Evolutionary conservation across 1,139 yeast species (phyloP).

Genomic region (Protomyces lactucae-debilis): DNA sequence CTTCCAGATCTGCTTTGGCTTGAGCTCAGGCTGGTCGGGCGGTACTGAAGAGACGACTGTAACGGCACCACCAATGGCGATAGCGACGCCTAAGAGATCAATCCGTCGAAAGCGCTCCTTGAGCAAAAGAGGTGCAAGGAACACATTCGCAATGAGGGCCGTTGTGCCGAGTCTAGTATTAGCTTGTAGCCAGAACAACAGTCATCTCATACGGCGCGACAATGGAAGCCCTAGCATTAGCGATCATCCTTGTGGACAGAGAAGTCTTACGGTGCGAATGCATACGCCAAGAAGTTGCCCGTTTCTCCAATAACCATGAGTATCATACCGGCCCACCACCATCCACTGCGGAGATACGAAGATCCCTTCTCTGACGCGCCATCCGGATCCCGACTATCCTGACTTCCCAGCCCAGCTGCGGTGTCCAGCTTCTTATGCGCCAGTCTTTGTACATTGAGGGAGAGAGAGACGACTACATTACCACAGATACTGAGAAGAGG

Average conservation of each 20-base stretch:
- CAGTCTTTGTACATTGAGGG: conserved; percentile 43
- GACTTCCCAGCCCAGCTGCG: neutral
- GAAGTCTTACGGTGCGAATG: conserved; percentile 41
- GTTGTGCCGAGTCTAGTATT: conserved; percentile 45
- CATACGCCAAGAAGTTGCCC: conserved; percentile 47
- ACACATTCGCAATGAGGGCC: conserved; percentile 45
- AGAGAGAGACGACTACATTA: conserved; percentile 41
- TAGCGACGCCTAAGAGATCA: conserved; percentile 42
- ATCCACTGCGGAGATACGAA: conserved; percentile 32
- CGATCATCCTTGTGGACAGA: neutral
- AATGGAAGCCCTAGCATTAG: conserved; percentile 38
- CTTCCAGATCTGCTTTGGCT: conserved; percentile 35
- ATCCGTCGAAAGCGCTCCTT: conserved; percentile 40
- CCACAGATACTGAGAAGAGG: conserved; percentile 40
- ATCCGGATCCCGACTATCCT: neutral
- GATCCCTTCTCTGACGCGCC: neutral
- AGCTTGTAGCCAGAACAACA: neutral
- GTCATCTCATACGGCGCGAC: conserved; percentile 37
- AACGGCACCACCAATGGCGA: conserved; percentile 44
- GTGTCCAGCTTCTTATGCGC: conserved; percentile 38
- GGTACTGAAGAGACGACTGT: conserved; percentile 40
- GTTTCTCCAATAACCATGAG: conserved; percentile 46
- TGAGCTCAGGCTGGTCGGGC: conserved; percentile 30
- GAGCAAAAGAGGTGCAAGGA: conserved; percentile 47
- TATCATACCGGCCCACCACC: conserved; percentile 45